Evolutionary conservation across 441 rosid genomes (phyloP).

Genomic region (Adansonia grandidieri): DNA sequence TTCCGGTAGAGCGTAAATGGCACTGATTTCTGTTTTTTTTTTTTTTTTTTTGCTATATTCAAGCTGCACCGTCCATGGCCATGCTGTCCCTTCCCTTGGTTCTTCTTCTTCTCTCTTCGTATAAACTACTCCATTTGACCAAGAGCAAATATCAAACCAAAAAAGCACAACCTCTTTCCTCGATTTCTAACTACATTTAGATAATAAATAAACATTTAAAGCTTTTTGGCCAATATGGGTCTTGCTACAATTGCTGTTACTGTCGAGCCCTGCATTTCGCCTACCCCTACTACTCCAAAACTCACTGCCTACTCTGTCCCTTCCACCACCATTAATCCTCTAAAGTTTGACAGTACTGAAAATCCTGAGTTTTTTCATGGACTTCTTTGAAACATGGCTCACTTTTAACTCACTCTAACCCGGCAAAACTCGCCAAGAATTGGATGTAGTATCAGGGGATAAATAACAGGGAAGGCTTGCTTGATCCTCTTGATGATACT

Average conservation of each 20-base stretch:
- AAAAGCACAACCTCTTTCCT: neutral
- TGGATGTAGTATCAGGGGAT: slow-evolving; percentile 56
- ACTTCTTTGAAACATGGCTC: slow-evolving; percentile 10
- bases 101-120: too few relatives aligned
- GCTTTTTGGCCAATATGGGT: slow-evolving; percentile 31
- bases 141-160: neutral
- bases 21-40: too few relatives aligned
- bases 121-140: neutral
- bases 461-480: slow-evolving; percentile 54
- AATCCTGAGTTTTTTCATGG: slow-evolving; percentile 18
- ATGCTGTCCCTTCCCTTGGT: too few relatives aligned
- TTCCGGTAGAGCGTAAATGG: too few relatives aligned
- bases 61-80: too few relatives aligned
- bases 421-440: slow-evolving; percentile 29
- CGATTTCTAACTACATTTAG: neutral
- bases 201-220: neutral
- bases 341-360: slow-evolving; percentile 17
- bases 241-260: slow-evolving; percentile 21
- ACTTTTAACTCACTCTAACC: neutral
- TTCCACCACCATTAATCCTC: slow-evolving; percentile 33
- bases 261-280: slow-evolving; percentile 24
- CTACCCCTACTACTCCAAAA: slow-evolving; percentile 11
- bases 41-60: too few relatives aligned
- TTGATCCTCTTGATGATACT: slow-evolving; percentile 53
- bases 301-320: slow-evolving; percentile 20